Percentiles rank a stretch among this genome's conserved stretches.
These are phyloP conservation scores for Bonia amplexicaulis DNA, from an alignment of 176 grass and related monocot genomes.

Conservation along the genomic window DNA sequence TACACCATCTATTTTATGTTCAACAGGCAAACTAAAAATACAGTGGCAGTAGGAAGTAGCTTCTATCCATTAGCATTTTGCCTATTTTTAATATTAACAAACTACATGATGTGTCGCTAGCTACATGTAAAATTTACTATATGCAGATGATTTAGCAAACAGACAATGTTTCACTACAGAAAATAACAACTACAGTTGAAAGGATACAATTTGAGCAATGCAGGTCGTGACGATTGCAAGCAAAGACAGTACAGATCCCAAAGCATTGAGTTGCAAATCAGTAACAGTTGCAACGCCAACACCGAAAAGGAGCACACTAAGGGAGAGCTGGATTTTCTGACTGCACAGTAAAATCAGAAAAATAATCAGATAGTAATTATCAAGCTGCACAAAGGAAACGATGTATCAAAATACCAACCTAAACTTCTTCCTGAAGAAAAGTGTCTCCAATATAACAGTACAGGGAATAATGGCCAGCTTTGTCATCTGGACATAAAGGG, in stretches of 20 bases:
- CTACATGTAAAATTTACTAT: neutral
- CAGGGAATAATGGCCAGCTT: constrained; percentile 97
- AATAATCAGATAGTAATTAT: neutral
- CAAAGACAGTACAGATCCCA: constrained; percentile 86
- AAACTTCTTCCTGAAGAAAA: constrained; percentile 96
- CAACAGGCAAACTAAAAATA: constrained; percentile 11
- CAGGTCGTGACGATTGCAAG: constrained; percentile 92
- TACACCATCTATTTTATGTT: neutral
- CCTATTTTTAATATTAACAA: neutral
- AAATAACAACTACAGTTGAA: constrained; percentile 31
- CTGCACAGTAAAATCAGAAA: constrained; percentile 53
- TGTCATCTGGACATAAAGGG: constrained; percentile 77
- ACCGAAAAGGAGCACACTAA: constrained; percentile 81
- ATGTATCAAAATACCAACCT: constrained; percentile 49
- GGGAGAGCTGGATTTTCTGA: constrained; percentile 77
- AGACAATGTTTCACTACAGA: neutral
- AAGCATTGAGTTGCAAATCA: constrained; percentile 89
- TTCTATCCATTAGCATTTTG: neutral
- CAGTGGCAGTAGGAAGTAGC: neutral
- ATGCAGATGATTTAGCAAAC: constrained; percentile 2
- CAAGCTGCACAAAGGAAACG: neutral
- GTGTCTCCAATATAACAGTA: constrained; percentile 93
- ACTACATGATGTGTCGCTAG: neutral
- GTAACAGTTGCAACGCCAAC: constrained; percentile 98
- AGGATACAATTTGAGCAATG: constrained; percentile 99